Percentiles rank a stretch among this genome's conserved stretches.
Conservation (phyloP, 495 filamentous ascomycete species). For the Aspergillus coremiiformis region DNA sequence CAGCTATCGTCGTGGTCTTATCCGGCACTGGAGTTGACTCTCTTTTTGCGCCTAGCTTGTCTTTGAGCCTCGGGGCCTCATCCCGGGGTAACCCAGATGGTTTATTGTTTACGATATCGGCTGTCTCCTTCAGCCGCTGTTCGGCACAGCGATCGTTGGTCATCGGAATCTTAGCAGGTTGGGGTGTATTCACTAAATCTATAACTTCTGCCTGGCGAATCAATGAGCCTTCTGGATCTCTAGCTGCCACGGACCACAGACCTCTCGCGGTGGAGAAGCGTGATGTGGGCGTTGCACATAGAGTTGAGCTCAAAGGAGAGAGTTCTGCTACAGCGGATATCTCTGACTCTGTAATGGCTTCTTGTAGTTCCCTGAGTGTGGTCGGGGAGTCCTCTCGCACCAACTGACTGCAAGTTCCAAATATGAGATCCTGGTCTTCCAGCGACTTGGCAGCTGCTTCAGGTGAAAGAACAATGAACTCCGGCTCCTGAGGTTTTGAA, state of each 20-base stretch:
- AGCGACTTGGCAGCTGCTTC: conserved; percentile 58
- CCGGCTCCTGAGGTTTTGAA: conserved; percentile 29
- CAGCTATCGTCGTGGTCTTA: not conserved
- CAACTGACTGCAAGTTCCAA: conserved; percentile 89
- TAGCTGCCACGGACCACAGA: conserved; percentile 63
- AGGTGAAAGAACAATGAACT: conserved; percentile 60
- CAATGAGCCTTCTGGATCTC: conserved; percentile 54
- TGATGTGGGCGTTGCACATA: conserved; percentile 3
- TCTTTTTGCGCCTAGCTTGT: not conserved
- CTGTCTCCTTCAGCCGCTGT: not conserved
- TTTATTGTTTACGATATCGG: not conserved
- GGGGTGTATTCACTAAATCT: conserved; percentile 46
- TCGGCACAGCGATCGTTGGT: not conserved
- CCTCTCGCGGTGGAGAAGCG: conserved; percentile 28
- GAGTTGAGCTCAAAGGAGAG: not conserved
- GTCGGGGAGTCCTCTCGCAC: conserved; percentile 67
- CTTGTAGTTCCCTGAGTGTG: conserved; percentile 59
- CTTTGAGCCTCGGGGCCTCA: not conserved
- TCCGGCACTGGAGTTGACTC: not conserved
- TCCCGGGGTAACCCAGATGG: not conserved
- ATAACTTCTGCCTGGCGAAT: conserved; percentile 47
- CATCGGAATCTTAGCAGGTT: not conserved
- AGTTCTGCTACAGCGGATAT: not conserved
- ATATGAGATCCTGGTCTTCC: conserved; percentile 73
- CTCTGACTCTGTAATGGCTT: conserved; percentile 60